phyloP scores from a whole-genome alignment of 441 rosid genomes.

The Gossypium davidsonii region DNA sequence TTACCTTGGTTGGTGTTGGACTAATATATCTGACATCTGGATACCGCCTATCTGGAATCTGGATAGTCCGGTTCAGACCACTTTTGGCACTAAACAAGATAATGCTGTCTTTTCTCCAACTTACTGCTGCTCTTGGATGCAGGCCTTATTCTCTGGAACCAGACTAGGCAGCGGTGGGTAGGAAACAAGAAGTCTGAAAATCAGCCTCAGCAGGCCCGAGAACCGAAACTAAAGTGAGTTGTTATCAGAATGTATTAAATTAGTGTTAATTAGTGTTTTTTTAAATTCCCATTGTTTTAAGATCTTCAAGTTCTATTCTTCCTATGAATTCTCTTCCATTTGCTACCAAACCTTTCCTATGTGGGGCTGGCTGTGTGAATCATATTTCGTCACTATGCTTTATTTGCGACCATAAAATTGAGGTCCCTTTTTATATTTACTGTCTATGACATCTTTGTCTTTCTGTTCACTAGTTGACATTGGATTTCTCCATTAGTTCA shows the following conservation, averaged over 20 bases:
- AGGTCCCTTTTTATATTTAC: not conserved
- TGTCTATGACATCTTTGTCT: not conserved
- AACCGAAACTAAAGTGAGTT: slow-evolving; percentile 59
- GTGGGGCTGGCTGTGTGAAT: not conserved
- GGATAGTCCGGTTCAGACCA: not conserved
- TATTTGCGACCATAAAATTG: not conserved
- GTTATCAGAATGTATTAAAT: slow-evolving; percentile 11
- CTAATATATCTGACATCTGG: not conserved
- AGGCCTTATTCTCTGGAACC: slow-evolving; percentile 74
- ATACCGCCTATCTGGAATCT: not conserved
- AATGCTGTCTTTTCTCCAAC: slow-evolving; percentile 8
- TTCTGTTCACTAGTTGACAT: not conserved
- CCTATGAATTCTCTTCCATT: not conserved
- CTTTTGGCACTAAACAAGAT: not conserved
- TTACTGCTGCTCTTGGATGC: slow-evolving; percentile 15
- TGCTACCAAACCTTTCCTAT: not conserved
- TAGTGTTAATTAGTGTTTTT: not conserved
- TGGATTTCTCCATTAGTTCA: not conserved
- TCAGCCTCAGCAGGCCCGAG: slow-evolving; percentile 27
- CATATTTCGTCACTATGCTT: not conserved
- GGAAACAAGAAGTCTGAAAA: slow-evolving; percentile 40
- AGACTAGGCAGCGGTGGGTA: slow-evolving; percentile 57
- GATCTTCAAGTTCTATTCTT: not conserved
- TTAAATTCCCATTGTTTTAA: not conserved
- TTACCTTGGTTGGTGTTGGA: not conserved